Evolutionary conservation across 2,329 filamentous ascomycete genomes (phyloP).

Genomic region (Colletotrichum endophyticum): DNA sequence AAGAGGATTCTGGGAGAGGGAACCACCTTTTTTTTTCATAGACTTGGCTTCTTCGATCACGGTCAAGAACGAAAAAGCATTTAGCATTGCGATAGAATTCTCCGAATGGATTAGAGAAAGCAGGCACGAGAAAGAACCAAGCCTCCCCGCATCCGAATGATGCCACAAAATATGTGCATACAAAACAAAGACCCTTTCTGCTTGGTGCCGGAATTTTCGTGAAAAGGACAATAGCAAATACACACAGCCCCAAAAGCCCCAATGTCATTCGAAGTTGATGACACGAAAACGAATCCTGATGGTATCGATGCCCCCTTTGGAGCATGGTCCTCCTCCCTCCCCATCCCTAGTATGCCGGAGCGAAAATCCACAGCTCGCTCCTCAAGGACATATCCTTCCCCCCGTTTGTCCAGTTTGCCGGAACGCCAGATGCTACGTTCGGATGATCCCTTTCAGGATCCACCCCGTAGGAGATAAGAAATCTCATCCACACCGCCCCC

Average conservation of each 20-base stretch:
- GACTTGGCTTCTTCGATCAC: not conserved
- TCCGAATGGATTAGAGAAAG: not conserved
- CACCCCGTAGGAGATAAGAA: not conserved
- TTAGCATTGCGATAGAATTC: conserved; percentile 10
- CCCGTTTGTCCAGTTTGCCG: not conserved
- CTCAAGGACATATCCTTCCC: rapidly evolving
- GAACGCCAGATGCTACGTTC: not conserved
- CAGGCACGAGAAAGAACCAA: not conserved
- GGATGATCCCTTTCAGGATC: not conserved
- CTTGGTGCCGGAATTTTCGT: not conserved
- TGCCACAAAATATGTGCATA: not conserved
- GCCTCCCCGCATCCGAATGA: not conserved
- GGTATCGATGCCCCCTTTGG: not conserved
- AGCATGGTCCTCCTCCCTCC: not conserved
- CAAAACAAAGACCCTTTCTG: not conserved
- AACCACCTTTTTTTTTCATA: not conserved
- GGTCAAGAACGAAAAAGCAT: not conserved
- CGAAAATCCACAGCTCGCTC: not conserved
- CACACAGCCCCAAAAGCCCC: not conserved
- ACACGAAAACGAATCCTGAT: not conserved
- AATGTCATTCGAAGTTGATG: not conserved
- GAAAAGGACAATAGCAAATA: not conserved
- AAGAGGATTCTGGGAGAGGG: not conserved
- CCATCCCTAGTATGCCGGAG: not conserved
- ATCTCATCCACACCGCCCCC: not conserved